Percentiles rank a stretch among this genome's conserved stretches.
These are phyloP conservation scores for Quercus rubra DNA, from an alignment of 306 rosid genomes.

Conservation along the genomic window DNA sequence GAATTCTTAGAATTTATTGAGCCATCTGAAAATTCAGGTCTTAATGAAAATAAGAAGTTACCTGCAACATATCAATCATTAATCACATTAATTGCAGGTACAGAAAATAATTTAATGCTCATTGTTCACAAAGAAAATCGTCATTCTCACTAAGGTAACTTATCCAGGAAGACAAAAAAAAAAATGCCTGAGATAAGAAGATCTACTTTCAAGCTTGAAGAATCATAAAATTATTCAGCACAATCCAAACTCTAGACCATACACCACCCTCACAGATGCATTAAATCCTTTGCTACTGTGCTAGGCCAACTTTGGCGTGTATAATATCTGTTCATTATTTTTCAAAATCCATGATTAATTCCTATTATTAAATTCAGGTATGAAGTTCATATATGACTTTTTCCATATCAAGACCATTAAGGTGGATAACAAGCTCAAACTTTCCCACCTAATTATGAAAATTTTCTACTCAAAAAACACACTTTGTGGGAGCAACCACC, in stretches of 20 bases:
- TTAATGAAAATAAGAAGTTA: constrained; percentile 78
- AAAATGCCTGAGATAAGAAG: background rate
- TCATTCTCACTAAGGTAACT: background rate
- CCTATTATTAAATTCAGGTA: background rate
- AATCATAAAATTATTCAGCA: background rate
- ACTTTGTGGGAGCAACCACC: background rate
- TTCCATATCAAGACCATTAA: background rate
- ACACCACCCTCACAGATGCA: background rate
- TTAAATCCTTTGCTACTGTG: background rate
- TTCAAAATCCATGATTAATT: background rate
- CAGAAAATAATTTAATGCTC: background rate
- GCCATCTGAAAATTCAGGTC: constrained; percentile 63
- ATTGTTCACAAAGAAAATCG: background rate
- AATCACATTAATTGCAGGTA: constrained; percentile 24
- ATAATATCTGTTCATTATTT: background rate
- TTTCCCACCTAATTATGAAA: background rate
- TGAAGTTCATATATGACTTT: background rate
- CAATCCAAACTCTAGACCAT: background rate
- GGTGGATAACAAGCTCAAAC: background rate
- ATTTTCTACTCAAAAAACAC: background rate
- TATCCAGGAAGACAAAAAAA: background rate
- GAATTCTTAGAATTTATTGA: constrained; percentile 38
- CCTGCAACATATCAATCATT: constrained; percentile 58
- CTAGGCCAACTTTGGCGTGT: background rate
- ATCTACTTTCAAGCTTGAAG: background rate